These are phyloP conservation scores for Bipolaris victoriae DNA, from an alignment of 2,329 filamentous ascomycete species.

Conservation along the genomic window DNA sequence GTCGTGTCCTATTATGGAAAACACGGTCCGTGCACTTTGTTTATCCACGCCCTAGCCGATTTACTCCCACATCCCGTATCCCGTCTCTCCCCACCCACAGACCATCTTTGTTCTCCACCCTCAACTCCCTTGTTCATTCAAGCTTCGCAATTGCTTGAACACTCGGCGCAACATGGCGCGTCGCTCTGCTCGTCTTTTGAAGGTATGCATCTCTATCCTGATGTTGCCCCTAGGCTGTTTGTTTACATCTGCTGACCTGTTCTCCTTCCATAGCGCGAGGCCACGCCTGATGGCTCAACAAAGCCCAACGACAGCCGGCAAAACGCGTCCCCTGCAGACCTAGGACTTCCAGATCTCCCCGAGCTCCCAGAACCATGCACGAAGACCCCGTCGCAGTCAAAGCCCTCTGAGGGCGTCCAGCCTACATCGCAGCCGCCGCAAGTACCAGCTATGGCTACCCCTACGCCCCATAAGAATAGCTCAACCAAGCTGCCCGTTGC, in stretches of 20 bases:
- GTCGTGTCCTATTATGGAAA: slow-evolving; percentile 12
- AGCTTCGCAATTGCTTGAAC: slow-evolving; percentile 5
- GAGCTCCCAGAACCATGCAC: slow-evolving; percentile 26
- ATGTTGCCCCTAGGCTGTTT: slow-evolving; percentile 19
- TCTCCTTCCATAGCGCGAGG: slow-evolving; percentile 32
- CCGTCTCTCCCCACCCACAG: slow-evolving; percentile 31
- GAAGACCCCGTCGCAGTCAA: slow-evolving; percentile 31
- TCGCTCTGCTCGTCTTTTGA: slow-evolving; percentile 46
- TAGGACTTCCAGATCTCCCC: slow-evolving; percentile 32
- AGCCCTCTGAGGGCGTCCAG: slow-evolving; percentile 22
- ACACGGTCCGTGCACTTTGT: slow-evolving; percentile 25
- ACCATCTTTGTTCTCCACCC: slow-evolving; percentile 29
- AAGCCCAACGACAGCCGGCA: slow-evolving; percentile 35
- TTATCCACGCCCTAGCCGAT: slow-evolving; percentile 26
- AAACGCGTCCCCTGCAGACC: slow-evolving; percentile 33
- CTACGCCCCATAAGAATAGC: slow-evolving; percentile 57
- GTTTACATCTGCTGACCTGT: slow-evolving; percentile 39
- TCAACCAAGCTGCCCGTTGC: slow-evolving; percentile 30
- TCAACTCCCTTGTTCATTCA: slow-evolving; percentile 13
- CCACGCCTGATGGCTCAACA: slow-evolving; percentile 25
- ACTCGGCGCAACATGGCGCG: slow-evolving; percentile 40
- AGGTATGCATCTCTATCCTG: slow-evolving; percentile 32
- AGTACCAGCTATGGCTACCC: slow-evolving; percentile 22
- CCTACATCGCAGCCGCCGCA: slow-evolving; percentile 36
- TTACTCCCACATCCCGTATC: slow-evolving; percentile 13